Base-by-base conservation (phyloP, 495 filamentous ascomycete genomes). In the Penicillium bialowiezense region DNA sequence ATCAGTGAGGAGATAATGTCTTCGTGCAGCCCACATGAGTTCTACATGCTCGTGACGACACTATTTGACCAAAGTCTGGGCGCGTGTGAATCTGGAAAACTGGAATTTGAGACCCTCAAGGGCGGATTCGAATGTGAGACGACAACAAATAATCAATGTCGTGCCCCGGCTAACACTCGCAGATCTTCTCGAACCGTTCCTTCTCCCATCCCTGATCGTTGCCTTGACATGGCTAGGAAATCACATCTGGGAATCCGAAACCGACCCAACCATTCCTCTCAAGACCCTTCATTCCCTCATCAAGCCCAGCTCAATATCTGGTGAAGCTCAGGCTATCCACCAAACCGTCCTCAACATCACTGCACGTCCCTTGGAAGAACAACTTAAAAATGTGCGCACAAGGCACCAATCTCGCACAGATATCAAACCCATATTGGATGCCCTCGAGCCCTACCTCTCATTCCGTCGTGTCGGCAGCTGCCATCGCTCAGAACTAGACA, bases 1-100 rank as follows among this genome's bases (percentile, higher is more conserved):
- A 90, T 95, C 52, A 82, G 72, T 40, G 91, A 98, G 56, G 92
- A 96, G 44, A 80, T 95, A 5, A 90, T 97, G 86, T 86, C 89
- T 7, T 82, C 86, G 2, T 97, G 93, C 58, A 89, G 86, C 19
- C 95, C 93, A 2, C 91, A 96, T 56, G 88, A 95, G 24, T 98
- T 97, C 60, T 96, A 97, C 58, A 69, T 88, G 14, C 81, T 98
- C n/a, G 85, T 95, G 4, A 85, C 91, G 7, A 93, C 91, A 1
- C 68, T 97, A 0, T 95, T 97, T 59, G 78, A 85, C 46, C 90
- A 97, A 55, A 89, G 87, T 36, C 78, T 95, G 1, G 74, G 86
- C 9, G 93, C 90, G 2, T 87, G 85, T 55, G 79, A 82, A 49
- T 81, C 78, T 0, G 83, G 82, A 5, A 76, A 83, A 26, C 68